Evolutionary conservation across 225 moss, liverwort and hornwort genomes (phyloP).

Genomic region (Bryum argenteum): DNA sequence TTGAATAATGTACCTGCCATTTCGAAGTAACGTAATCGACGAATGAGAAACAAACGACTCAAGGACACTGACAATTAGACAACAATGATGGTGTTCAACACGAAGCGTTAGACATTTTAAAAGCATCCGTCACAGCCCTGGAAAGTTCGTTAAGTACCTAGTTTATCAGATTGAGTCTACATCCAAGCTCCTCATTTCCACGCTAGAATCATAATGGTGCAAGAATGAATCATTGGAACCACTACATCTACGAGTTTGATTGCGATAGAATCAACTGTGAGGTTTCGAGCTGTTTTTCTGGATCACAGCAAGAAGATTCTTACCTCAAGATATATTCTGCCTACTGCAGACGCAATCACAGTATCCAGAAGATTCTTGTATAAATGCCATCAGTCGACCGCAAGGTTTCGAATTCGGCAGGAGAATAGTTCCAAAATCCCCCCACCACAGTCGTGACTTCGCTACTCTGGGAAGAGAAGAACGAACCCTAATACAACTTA

Average conservation of each 20-base stretch:
- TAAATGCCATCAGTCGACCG: not conserved
- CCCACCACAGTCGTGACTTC: constrained; percentile 8
- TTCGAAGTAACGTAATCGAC: constrained; percentile 11
- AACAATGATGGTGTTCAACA: not conserved
- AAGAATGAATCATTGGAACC: constrained; percentile 1
- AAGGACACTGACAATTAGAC: not conserved
- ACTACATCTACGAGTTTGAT: not conserved
- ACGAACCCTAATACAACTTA: constrained; percentile 22
- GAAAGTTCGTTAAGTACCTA: not conserved
- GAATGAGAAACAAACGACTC: constrained; percentile 13
- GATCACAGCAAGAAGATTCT: constrained; percentile 13
- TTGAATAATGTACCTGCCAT: constrained; percentile 27
- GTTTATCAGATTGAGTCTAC: constrained; percentile 1
- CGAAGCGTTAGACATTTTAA: not conserved
- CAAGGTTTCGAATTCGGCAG: not conserved
- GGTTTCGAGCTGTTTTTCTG: not conserved
- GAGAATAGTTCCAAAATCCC: not conserved
- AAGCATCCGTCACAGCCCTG: not conserved
- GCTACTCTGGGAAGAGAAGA: not conserved
- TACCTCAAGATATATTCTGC: constrained; percentile 11
- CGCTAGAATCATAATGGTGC: not conserved
- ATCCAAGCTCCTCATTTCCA: not conserved
- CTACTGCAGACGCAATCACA: not conserved
- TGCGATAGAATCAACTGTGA: too few relatives aligned
- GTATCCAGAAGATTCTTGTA: constrained; percentile 7